phyloP scores from a whole-genome alignment of 1,284 basidiomycete genomes.

The Irpex lacteus region DNA sequence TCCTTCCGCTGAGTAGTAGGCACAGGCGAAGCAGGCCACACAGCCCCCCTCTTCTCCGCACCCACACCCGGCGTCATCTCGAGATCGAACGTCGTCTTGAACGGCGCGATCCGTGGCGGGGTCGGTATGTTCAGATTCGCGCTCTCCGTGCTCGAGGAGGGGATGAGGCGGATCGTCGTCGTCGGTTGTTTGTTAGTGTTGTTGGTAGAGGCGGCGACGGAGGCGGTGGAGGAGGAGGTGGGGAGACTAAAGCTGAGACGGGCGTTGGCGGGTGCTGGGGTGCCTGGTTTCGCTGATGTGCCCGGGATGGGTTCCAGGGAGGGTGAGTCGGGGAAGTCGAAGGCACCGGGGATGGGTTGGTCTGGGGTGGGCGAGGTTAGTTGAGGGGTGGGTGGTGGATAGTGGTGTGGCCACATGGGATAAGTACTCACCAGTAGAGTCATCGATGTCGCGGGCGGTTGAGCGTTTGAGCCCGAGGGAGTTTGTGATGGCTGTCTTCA shows the following conservation, averaged over 20 bases:
- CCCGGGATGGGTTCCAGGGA: conserved; percentile 49
- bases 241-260: conserved; percentile 38
- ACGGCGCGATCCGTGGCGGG: conserved; percentile 62
- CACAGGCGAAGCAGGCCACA: conserved; percentile 38
- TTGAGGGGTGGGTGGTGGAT: background rate
- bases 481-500: conserved; percentile 59
- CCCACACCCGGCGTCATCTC: conserved; percentile 47
- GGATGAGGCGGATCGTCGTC: conserved; percentile 60
- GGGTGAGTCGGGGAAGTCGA: conserved; percentile 5
- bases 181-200: conserved; percentile 43
- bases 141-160: conserved; percentile 27
- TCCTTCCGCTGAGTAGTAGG: conserved; percentile 25
- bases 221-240: no score
- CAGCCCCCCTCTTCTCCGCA: conserved; percentile 17
- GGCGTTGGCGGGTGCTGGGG: conserved; percentile 54
- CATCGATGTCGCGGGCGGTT: conserved; percentile 31
- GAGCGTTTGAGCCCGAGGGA: conserved; percentile 65
- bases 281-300: conserved; percentile 49
- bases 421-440: background rate
- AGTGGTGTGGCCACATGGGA: background rate
- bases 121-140: conserved; percentile 21
- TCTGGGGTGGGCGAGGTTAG: background rate
- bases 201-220: no score
- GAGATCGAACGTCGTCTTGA: conserved; percentile 64
- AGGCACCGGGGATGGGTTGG: background rate